Evolutionary conservation across 2,329 filamentous ascomycete species (phyloP).

Genomic region (Ceratocystis albifundus): DNA sequence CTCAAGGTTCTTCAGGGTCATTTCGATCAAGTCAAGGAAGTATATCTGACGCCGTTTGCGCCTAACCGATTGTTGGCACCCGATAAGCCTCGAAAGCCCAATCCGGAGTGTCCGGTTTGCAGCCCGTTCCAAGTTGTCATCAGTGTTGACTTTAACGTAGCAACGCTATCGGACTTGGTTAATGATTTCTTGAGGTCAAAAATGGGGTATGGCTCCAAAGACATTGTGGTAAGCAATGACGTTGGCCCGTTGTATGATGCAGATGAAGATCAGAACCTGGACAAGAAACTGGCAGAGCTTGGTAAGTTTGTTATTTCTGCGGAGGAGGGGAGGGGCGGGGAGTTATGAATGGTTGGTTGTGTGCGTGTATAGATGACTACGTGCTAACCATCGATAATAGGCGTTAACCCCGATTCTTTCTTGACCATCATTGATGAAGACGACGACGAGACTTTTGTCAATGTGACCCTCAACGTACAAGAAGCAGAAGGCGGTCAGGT

Average conservation of each 20-base stretch:
- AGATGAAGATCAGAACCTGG: conserved; percentile 76
- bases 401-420: conserved; percentile 61
- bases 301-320: conserved; percentile 35
- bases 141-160: conserved; percentile 52
- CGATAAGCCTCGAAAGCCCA: conserved; percentile 51
- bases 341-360: too few relatives aligned
- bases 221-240: conserved; percentile 67
- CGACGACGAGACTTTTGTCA: conserved; percentile 61
- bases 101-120: conserved; percentile 74
- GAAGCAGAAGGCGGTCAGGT: conserved; percentile 30
- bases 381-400: conserved; percentile 32
- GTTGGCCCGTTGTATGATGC: conserved; percentile 74
- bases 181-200: conserved; percentile 58
- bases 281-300: conserved; percentile 66
- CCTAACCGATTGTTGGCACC: conserved; percentile 47
- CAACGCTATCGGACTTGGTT: conserved; percentile 70
- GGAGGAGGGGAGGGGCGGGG: too few relatives aligned
- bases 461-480: conserved; percentile 62
- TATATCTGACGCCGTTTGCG: conserved; percentile 66
- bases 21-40: conserved; percentile 61
- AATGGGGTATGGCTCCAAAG: conserved; percentile 64
- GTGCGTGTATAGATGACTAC: neutral
- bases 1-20: conserved; percentile 78
- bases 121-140: conserved; percentile 58
- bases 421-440: conserved; percentile 78